A percentile compares a stretch with the other conserved stretches of the same genome.
phyloP scores from a whole-genome alignment of 2,329 filamentous ascomycete species.

The Erysiphe pulchra region DNA sequence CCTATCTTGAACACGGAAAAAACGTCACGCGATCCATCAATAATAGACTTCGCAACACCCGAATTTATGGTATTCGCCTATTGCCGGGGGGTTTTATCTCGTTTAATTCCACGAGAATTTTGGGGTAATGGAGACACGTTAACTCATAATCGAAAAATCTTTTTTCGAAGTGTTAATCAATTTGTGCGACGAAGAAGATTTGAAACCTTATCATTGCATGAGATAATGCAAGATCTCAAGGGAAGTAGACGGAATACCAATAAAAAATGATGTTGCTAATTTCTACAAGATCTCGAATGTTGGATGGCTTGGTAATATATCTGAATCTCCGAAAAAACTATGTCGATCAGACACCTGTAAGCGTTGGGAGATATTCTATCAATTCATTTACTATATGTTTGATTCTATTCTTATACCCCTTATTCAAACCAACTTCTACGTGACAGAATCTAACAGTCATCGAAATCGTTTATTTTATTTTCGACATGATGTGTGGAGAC shows the following conservation, averaged over 20 bases:
- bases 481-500: conserved; percentile 75
- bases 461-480: conserved; percentile 77
- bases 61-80: conserved; percentile 54
- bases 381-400: conserved; percentile 79
- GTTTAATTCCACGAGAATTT: conserved; percentile 47
- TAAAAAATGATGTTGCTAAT: background rate
- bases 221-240: conserved; percentile 51
- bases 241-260: conserved; percentile 17
- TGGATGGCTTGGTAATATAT: conserved; percentile 40
- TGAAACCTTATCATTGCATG: conserved; percentile 57
- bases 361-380: conserved; percentile 51
- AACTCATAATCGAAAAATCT: conserved; percentile 28
- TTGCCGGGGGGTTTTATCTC: conserved; percentile 49
- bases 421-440: conserved; percentile 69
- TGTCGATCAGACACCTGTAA: conserved; percentile 50
- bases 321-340: conserved; percentile 24
- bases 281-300: conserved; percentile 34
- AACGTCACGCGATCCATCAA: conserved; percentile 12
- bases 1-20: conserved; percentile 1
- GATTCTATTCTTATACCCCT: conserved; percentile 79
- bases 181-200: conserved; percentile 60
- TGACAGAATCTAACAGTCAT: conserved; percentile 68
- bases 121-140: conserved; percentile 37
- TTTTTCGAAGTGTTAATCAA: conserved; percentile 45
- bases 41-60: conserved; percentile 45